A percentile compares a stretch with the other conserved stretches of the same genome.
Evolutionary conservation across 495 filamentous ascomycete species (phyloP).

Genomic region (Alectoria sarmentosa): DNA sequence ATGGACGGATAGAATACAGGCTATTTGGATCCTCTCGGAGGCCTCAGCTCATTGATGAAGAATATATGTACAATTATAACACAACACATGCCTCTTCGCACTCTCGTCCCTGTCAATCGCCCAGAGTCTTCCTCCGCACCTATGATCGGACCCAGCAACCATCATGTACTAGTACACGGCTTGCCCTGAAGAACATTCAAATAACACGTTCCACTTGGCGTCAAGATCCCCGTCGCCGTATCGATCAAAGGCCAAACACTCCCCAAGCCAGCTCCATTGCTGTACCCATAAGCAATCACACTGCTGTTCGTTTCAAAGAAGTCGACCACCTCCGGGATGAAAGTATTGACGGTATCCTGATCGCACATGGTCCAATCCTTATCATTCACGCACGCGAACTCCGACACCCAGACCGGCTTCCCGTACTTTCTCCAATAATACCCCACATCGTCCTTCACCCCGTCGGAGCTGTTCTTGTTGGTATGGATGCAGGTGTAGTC

Average conservation of each 20-base stretch:
- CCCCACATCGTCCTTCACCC: constrained; percentile 25
- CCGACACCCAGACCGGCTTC: constrained; percentile 28
- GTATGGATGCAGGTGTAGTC: constrained; percentile 28
- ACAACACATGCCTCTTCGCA: too few species aligned
- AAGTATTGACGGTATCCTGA: constrained; percentile 18
- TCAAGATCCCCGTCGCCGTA: constrained; percentile 18
- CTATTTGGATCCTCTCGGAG: neutral
- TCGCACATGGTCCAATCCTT: constrained; percentile 22
- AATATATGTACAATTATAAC: neutral
- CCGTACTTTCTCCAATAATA: constrained; percentile 27
- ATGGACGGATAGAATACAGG: too few species aligned
- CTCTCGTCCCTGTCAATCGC: neutral
- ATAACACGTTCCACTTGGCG: constrained; percentile 25
- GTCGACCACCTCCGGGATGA: constrained; percentile 25
- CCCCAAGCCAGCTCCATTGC: constrained; percentile 26
- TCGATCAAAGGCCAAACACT: constrained; percentile 26
- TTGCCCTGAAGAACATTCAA: constrained; percentile 13
- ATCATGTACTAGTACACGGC: neutral
- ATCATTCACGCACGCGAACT: constrained; percentile 30
- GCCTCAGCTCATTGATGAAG: neutral
- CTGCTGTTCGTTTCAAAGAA: constrained; percentile 23
- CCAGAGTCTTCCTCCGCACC: neutral
- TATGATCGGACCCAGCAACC: neutral
- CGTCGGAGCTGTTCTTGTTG: constrained; percentile 26
- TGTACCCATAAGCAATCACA: constrained; percentile 28